Evolutionary conservation across 73 alveolate species (phyloP), one percentile per base, ranked within the genome.

Genomic region (Tetrahymena thermophila): DNA sequence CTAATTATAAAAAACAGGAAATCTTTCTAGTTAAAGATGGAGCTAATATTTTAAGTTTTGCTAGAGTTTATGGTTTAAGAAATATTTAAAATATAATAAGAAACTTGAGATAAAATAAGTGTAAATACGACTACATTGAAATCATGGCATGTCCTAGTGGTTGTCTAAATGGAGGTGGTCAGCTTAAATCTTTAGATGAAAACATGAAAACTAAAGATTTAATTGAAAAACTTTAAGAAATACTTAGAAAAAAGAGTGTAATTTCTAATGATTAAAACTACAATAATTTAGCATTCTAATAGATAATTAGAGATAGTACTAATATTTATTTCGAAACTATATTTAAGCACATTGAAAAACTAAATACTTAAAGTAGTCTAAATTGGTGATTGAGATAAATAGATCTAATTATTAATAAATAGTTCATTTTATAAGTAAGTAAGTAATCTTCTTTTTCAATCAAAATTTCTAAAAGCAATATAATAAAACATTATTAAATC

Each of bases 131-230:
- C 94, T 99, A 98, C 97, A 98, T 99, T 35, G 99, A 99, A 97
- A 97, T 99, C 43, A 99, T 98, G 99, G 99, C 99, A 3, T 99
- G 99, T 93, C 99, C 99, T 13, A 98, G 98, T 21, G 99, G 99
- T 50, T 99, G 99, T 94, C 96, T 99, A 21, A 99, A 99, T 97
- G 99, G 99, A 93, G 99, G 99, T 8, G 99, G 99, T 40, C 97
- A 99, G 95, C 96, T 98, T 34, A 71, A 71, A 25, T 71, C 89
- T 25, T 25, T 71, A 31, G 89, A 71, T 25, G 89, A 71, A 71
- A 71, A 71, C 31, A 71, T 71, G 37, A 71, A 71, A 31, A 71
- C 89, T 0, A 71, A 71, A n/a, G 89, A 71, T 71, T 71, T 71
- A 71, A 31, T 71, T 19, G 89, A 71, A 31, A 71, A 71, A 25